Conservation (phyloP, 208 protist species). For the Trypanosoma avium region DNA sequence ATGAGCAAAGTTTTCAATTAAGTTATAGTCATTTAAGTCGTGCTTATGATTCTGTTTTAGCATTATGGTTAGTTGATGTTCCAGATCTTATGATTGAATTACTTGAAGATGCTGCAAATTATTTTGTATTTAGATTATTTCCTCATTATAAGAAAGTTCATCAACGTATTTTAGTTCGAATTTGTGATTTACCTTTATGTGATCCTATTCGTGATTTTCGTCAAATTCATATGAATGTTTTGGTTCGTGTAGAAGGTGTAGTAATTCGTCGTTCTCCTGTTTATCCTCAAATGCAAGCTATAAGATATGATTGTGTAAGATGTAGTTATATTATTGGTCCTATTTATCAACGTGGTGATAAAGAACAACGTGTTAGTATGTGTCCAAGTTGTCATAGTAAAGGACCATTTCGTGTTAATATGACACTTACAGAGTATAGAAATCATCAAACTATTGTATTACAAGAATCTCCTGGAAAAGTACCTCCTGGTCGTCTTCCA, state of each 20-base stretch:
- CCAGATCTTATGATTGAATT: slow-evolving; percentile 97
- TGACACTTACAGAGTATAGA: slow-evolving; percentile 97
- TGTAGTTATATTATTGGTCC: slow-evolving; percentile 94
- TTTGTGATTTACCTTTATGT: slow-evolving; percentile 95
- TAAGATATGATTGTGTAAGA: slow-evolving; percentile 96
- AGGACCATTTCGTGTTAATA: slow-evolving; percentile 96
- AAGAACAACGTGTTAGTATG: slow-evolving; percentile 84
- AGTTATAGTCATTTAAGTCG: slow-evolving; percentile 93
- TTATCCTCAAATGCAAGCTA: slow-evolving; percentile 97
- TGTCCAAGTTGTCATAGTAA: slow-evolving; percentile 93
- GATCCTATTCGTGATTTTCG: slow-evolving; percentile 98
- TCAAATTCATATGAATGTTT: slow-evolving; percentile 97
- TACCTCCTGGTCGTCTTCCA: slow-evolving; percentile 97
- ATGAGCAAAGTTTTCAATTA: slow-evolving; percentile 92
- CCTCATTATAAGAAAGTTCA: slow-evolving; percentile 94
- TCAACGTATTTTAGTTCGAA: slow-evolving; percentile 94
- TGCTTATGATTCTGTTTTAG: slow-evolving; percentile 89
- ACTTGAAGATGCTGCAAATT: slow-evolving; percentile 96
- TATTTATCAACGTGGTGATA: slow-evolving; percentile 88
- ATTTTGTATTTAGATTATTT: slow-evolving; percentile 89
- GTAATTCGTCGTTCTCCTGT: slow-evolving; percentile 97
- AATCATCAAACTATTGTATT: slow-evolving; percentile 99
- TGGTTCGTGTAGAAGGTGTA: slow-evolving; percentile 98
- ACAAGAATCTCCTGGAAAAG: slow-evolving; percentile 98
- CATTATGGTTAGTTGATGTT: slow-evolving; percentile 96